These are phyloP conservation scores for Pythium dissotocum DNA, from an alignment of 352 stramenopile species.

Conservation along the genomic window DNA sequence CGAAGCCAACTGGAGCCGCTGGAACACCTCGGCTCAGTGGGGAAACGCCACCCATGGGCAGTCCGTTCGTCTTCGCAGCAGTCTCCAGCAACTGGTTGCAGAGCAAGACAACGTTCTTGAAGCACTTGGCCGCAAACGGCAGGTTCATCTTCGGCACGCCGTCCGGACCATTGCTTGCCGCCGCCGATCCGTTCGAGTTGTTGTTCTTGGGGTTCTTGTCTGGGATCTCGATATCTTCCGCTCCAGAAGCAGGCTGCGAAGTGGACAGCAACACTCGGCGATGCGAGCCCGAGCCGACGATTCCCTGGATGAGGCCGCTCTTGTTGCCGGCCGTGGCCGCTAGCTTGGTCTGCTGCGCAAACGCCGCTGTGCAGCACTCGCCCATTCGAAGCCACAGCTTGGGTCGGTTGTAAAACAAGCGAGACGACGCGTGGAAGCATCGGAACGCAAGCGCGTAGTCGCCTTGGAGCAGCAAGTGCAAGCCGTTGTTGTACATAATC, in stretches of 20 bases:
- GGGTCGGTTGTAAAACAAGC: conserved; percentile 89
- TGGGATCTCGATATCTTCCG: conserved; percentile 67
- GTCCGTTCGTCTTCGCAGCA: conserved; percentile 24
- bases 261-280: conserved; percentile 83
- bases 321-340: conserved; percentile 66
- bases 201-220: conserved; percentile 54
- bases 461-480: conserved; percentile 87
- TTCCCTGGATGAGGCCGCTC: conserved; percentile 76
- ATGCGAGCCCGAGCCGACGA: conserved; percentile 78
- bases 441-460: conserved; percentile 84
- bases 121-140: conserved; percentile 85
- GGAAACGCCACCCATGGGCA: conserved; percentile 14
- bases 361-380: conserved; percentile 89
- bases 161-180: conserved; percentile 17
- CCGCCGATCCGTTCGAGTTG: conserved; percentile 4
- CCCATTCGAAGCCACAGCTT: conserved; percentile 92
- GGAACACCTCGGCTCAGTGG: background rate
- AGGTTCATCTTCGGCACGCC: conserved; percentile 79
- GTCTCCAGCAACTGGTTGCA: conserved; percentile 75
- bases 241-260: conserved; percentile 54
- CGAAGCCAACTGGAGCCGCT: background rate
- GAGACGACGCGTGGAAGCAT: conserved; percentile 88
- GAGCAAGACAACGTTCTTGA: conserved; percentile 85
- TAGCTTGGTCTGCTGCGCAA: conserved; percentile 70
- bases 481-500: conserved; percentile 93